phyloP scores from a whole-genome alignment of 805 yeast genomes.

The Sungouiozyma ichnusensis region DNA sequence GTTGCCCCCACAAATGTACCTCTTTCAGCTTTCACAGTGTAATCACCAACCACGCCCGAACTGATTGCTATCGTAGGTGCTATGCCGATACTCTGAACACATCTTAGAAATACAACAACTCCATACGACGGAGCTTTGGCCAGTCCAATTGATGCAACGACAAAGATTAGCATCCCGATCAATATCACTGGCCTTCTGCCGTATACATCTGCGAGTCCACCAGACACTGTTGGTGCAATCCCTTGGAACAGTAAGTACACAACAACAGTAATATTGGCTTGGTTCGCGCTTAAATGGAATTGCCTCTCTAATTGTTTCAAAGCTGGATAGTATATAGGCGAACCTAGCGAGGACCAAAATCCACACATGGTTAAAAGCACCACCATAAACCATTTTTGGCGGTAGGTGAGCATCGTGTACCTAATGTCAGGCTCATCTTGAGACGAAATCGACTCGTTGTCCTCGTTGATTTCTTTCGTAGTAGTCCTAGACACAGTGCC shows the following conservation, averaged over 20 bases:
- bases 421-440: constrained; percentile 9
- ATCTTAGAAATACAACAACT: constrained; percentile 50
- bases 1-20: constrained; percentile 62
- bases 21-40: constrained; percentile 50
- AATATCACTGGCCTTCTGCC: constrained; percentile 69
- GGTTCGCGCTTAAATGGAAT: constrained; percentile 45
- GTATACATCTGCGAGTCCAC: constrained; percentile 52
- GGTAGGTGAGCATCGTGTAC: constrained; percentile 16
- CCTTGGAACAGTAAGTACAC: constrained; percentile 71
- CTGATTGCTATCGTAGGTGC: constrained; percentile 63
- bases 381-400: constrained; percentile 26
- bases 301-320: constrained; percentile 44
- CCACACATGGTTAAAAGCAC: constrained; percentile 29
- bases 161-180: constrained; percentile 42
- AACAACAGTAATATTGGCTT: constrained; percentile 61
- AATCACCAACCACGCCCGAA: constrained; percentile 65
- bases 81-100: constrained; percentile 62
- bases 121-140: constrained; percentile 50
- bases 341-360: constrained; percentile 60
- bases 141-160: constrained; percentile 55
- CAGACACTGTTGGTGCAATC: constrained; percentile 55
- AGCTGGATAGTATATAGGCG: constrained; percentile 78
- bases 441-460: constrained; percentile 1
- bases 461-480: constrained; percentile 13
- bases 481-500: constrained; percentile 14